These are phyloP conservation scores for Fusarium sp. DNA, from an alignment of 2,329 filamentous ascomycete species.

Conservation along the genomic window DNA sequence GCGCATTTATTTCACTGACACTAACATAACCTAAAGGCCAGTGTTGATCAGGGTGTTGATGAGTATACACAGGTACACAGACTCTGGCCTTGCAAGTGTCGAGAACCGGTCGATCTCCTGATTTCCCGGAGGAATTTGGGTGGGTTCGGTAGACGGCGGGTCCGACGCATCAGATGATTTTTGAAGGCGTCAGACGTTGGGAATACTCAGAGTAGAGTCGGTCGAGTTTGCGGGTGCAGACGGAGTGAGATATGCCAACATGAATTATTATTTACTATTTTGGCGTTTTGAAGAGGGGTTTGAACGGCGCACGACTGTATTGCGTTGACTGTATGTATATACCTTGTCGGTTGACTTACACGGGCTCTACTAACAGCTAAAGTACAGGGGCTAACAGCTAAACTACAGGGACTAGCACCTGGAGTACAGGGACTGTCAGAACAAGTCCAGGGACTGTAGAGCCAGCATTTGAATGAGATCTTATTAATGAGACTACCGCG, in stretches of 20 bases:
- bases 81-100: background rate
- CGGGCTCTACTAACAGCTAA: background rate
- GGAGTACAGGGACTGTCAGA: background rate
- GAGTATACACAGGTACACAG: conserved; percentile 1
- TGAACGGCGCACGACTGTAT: no score
- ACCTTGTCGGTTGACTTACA: background rate
- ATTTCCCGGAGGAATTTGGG: conserved; percentile 20
- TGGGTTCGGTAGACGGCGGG: conserved; percentile 31
- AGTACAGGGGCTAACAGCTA: no score
- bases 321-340: background rate
- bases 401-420: no score
- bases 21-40: no score
- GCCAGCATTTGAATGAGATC: background rate
- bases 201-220: background rate
- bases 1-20: no score
- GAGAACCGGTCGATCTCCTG: conserved; percentile 23
- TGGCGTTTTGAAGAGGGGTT: no score
- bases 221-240: conserved; percentile 1
- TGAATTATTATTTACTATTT: background rate
- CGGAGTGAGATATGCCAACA: no score
- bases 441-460: background rate
- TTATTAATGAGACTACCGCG: background rate
- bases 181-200: background rate
- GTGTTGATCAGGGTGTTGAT: background rate
- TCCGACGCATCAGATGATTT: conserved; percentile 26